phyloP scores from a whole-genome alignment of 108 stramenopile genomes.

The Cyclotella baltica region DNA sequence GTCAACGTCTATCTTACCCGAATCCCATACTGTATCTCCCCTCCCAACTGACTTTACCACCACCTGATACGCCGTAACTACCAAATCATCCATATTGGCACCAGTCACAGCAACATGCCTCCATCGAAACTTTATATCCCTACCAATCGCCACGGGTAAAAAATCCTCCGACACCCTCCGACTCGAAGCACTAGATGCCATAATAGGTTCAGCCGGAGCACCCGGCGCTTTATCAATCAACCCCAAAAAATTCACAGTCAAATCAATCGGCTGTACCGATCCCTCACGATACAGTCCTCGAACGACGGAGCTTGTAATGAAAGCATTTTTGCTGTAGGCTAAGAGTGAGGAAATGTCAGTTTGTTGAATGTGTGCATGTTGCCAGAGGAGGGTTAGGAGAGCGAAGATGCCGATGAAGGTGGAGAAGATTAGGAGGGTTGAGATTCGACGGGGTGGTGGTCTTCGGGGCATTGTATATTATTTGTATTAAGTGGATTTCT shows the following conservation, averaged over 20 bases:
- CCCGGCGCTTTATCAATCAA: slow-evolving; percentile 38
- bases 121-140: slow-evolving; percentile 34
- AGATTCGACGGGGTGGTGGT: neutral
- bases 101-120: slow-evolving; percentile 34
- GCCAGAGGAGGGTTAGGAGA: neutral
- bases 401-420: slow-evolving; percentile 4
- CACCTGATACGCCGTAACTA: slow-evolving; percentile 28
- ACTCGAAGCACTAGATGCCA: slow-evolving; percentile 8
- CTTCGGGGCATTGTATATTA: no score
- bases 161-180: slow-evolving; percentile 26
- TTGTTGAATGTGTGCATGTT: slow-evolving; percentile 6
- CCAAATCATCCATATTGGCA: slow-evolving; percentile 19
- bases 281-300: slow-evolving; percentile 10
- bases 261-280: slow-evolving; percentile 33
- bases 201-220: slow-evolving; percentile 33
- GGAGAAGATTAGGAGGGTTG: neutral
- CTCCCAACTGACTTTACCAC: slow-evolving; percentile 9
- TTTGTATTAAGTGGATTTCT: no score
- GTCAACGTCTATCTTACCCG: slow-evolving; percentile 1
- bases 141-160: slow-evolving; percentile 31
- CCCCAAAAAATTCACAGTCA: slow-evolving; percentile 43
- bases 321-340: slow-evolving; percentile 12
- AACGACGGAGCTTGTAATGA: neutral
- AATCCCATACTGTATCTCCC: slow-evolving; percentile 14
- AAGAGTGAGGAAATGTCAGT: neutral